Base-by-base conservation (phyloP, 371 early-diverging fungal genomes). In the Mucor saturninus region DNA sequence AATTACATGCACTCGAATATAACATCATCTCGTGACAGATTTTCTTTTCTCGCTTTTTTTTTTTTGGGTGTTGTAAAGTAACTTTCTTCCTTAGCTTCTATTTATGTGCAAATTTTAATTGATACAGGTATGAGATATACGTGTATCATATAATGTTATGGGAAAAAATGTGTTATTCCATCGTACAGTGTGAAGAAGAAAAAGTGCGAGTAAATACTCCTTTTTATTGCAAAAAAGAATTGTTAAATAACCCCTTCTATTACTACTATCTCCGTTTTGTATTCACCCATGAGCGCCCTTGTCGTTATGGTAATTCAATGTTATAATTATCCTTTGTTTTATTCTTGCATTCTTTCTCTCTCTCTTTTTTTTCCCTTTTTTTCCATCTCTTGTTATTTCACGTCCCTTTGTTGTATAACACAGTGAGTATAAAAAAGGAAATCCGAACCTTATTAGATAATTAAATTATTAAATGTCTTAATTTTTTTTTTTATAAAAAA, bases 351-450 rank as follows among this genome's bases (percentile, higher is more conserved):
- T 4, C 49, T 54, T 46, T 26, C 26, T 65, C 21, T 38, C 31
- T 54, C 55, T 40, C 48, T 56, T 51, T 48, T 51, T 51, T 38
- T 59, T 65, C 38, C 32, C 49, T 63, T 15, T 40, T 56, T 63
- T 51, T 42, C 32, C 43, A 32, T 37, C 54, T 54, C 13, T 14
- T 29, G 31, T 42, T 39, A 28, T 26, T 40, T 32, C 26, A 35
- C 35, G 8, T 35, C 35, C 35, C 56, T 51, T 57, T 60, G 43
- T 52, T 45, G 5, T 21, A 54, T 51, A 43, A 9, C 11, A 29
- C 35, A 35, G 35, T 35, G 21, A 15, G 15, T n/a, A 15, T 26
- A 46, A 46, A 46, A 35, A n/a, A 42, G 32, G 15, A 30, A 42
- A 35, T 54, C 45, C 46, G 11, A 37, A 45, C 53, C 45, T 45